These are phyloP conservation scores for Esteya vermicola DNA, from an alignment of 2,329 filamentous ascomycete species.

Conservation along the genomic window DNA sequence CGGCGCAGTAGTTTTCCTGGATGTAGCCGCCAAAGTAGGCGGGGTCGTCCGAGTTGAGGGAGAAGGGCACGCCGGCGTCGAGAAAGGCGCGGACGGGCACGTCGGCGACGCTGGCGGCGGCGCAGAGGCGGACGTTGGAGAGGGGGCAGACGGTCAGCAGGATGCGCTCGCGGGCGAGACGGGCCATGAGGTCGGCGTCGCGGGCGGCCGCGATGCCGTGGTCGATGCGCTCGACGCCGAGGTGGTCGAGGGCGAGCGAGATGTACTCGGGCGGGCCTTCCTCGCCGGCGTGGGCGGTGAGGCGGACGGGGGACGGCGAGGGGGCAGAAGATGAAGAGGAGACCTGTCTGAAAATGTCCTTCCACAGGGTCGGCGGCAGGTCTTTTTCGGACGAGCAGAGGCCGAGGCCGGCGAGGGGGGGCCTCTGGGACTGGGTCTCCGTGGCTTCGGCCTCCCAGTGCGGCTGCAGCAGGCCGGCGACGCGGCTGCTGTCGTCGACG, in stretches of 20 bases:
- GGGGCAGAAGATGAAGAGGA: too few species aligned
- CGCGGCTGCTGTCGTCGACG: conserved; percentile 35
- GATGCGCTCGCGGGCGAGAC: conserved; percentile 40
- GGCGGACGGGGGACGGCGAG: too few species aligned
- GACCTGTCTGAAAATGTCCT: conserved; percentile 44
- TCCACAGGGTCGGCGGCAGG: conserved; percentile 36
- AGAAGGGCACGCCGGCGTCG: conserved; percentile 50
- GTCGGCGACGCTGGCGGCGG: conserved; percentile 34
- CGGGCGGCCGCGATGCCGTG: conserved; percentile 55
- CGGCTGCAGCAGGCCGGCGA: conserved; percentile 26
- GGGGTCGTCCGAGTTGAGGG: conserved; percentile 61
- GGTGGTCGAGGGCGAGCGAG: conserved; percentile 42
- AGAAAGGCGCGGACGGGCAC: conserved; percentile 50
- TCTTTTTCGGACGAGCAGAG: conserved; percentile 19
- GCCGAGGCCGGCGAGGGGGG: conserved; percentile 14
- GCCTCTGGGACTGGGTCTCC: neutral
- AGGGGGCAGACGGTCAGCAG: conserved; percentile 60
- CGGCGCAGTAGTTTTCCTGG: conserved; percentile 59
- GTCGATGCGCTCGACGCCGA: conserved; percentile 55
- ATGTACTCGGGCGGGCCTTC: conserved; percentile 59
- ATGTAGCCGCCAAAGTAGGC: conserved; percentile 67
- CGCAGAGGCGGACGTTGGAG: conserved; percentile 54
- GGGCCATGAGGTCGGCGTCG: conserved; percentile 41
- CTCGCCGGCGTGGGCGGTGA: conserved; percentile 66
- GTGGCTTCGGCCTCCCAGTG: conserved; percentile 23